Conservation (phyloP, 331 rosid genomes). For the Malus hybrid region DNA sequence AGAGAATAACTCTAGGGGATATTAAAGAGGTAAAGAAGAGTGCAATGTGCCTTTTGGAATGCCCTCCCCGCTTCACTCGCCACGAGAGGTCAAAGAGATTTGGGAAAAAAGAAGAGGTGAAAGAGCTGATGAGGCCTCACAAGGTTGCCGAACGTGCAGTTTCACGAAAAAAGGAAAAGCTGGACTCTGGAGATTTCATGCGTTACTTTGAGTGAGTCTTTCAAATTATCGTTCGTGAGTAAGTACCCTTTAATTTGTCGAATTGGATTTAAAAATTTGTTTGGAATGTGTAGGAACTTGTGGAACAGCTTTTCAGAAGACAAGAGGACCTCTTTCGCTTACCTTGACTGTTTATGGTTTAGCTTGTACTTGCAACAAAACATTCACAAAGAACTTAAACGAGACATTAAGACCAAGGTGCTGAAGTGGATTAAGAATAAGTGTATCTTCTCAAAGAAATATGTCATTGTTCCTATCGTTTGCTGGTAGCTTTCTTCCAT, state of each 20-base stretch:
- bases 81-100: neutral
- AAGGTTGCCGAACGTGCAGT: neutral
- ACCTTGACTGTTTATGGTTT: slow-evolving; percentile 70
- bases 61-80: slow-evolving; percentile 17
- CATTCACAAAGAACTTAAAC: neutral
- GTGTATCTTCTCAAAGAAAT: slow-evolving; percentile 58
- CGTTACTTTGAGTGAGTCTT: slow-evolving; percentile 50
- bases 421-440: slow-evolving; percentile 55
- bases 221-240: neutral
- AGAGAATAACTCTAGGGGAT: slow-evolving; percentile 9
- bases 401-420: slow-evolving; percentile 42
- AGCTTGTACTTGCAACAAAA: slow-evolving; percentile 27
- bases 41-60: slow-evolving; percentile 12
- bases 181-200: slow-evolving; percentile 46
- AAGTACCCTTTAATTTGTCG: neutral
- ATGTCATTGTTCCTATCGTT: slow-evolving; percentile 79
- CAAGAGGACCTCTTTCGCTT: slow-evolving; percentile 40
- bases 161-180: slow-evolving; percentile 19
- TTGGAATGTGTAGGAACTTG: slow-evolving; percentile 41
- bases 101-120: neutral
- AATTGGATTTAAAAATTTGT: slow-evolving; percentile 14
- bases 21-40: slow-evolving; percentile 4
- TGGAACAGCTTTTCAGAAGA: slow-evolving; percentile 59
- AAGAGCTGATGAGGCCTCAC: slow-evolving; percentile 10
- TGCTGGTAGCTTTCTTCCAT: slow-evolving; percentile 49